A percentile compares a stretch with the other conserved stretches of the same genome.
phyloP scores from a whole-genome alignment of 148 eudicot species.

The Chenopodium quinoa region DNA sequence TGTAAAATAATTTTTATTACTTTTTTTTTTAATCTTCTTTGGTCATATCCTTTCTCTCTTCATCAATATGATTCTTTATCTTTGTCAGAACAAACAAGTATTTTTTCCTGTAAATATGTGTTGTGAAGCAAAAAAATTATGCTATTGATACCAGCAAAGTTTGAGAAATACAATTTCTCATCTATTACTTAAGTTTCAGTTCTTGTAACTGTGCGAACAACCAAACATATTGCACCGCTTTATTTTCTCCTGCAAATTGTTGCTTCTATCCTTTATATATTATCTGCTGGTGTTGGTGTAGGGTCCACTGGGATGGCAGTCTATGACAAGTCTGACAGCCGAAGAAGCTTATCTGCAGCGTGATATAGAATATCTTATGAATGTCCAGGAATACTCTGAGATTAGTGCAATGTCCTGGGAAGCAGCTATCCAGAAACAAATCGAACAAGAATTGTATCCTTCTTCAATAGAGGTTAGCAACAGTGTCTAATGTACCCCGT shows the following conservation, averaged over 20 bases:
- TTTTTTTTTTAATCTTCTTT: not conserved
- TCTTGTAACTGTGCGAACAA: not conserved
- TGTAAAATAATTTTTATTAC: too few relatives aligned
- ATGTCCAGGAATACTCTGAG: constrained; percentile 57
- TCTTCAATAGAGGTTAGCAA: constrained; percentile 66
- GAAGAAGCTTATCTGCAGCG: constrained; percentile 58
- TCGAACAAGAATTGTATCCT: constrained; percentile 77
- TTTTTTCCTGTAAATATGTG: not conserved
- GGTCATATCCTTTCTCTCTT: not conserved
- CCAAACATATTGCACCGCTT: not conserved
- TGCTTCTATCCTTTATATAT: constrained; percentile 4
- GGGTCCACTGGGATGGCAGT: constrained; percentile 98
- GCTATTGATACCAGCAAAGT: not conserved
- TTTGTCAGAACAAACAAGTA: not conserved
- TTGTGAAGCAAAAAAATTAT: not conserved
- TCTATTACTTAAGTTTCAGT: not conserved
- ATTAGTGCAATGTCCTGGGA: constrained; percentile 90
- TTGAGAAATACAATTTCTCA: not conserved
- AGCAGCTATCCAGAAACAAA: constrained; percentile 86
- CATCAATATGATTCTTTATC: not conserved
- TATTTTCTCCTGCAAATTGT: not conserved
- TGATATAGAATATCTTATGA: constrained; percentile 49
- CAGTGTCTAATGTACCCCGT: constrained; percentile 7
- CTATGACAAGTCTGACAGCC: constrained; percentile 55
- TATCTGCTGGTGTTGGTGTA: constrained; percentile 30